A percentile compares a stretch with the other conserved stretches of the same genome.
phyloP scores from a whole-genome alignment of 1,284 basidiomycete genomes.

The Chalciporus piperatoides region DNA sequence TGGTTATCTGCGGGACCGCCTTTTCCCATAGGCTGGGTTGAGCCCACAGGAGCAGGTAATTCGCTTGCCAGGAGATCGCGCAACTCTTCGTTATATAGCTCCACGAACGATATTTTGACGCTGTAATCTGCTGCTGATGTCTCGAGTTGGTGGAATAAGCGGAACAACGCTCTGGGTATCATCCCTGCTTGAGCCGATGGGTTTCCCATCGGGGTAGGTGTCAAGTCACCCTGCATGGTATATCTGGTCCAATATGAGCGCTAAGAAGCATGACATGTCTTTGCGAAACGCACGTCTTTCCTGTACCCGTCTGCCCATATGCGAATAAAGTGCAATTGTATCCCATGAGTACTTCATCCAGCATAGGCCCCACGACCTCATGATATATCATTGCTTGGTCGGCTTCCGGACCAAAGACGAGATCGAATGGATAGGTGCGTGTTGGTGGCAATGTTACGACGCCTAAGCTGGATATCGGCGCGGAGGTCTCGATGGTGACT shows the following conservation, averaged over 20 bases:
- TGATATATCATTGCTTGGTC: slow-evolving; percentile 95
- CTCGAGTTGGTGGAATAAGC: slow-evolving; percentile 89
- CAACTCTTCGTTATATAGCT: slow-evolving; percentile 99
- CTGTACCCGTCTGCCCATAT: slow-evolving; percentile 98
- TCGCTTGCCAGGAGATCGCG: slow-evolving; percentile 85
- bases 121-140: slow-evolving; percentile 77
- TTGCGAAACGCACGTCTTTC: slow-evolving; percentile 84
- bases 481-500: slow-evolving; percentile 75
- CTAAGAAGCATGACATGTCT: slow-evolving; percentile 3
- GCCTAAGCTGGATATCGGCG: slow-evolving; percentile 61
- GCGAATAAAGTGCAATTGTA: slow-evolving; percentile 99
- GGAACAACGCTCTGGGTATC: slow-evolving; percentile 94
- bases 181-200: slow-evolving; percentile 92
- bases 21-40: slow-evolving; percentile 69
- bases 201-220: slow-evolving; percentile 79
- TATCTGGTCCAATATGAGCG: slow-evolving; percentile 49
- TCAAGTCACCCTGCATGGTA: slow-evolving; percentile 93
- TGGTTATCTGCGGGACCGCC: slow-evolving; percentile 41
- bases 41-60: slow-evolving; percentile 56
- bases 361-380: slow-evolving; percentile 89
- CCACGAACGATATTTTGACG: slow-evolving; percentile 93
- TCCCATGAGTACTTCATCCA: slow-evolving; percentile 90
- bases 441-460: slow-evolving; percentile 65
- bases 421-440: slow-evolving; percentile 87
- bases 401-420: slow-evolving; percentile 95